Conservation (phyloP, 2,329 filamentous ascomycete species). For the Tetracladium maxilliforme region DNA sequence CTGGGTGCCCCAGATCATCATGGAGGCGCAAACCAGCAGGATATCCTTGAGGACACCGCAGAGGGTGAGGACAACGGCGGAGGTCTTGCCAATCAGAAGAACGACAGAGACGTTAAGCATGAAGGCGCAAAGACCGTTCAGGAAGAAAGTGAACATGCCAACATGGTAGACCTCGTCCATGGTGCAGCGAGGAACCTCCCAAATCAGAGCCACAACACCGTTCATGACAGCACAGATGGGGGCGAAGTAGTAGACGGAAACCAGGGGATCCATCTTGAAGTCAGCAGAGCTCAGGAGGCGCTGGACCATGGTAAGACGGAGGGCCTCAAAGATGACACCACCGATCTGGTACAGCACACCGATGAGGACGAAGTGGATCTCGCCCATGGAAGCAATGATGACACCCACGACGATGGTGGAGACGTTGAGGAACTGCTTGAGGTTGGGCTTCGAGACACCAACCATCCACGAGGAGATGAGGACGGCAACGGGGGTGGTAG, state of each 20-base stretch:
- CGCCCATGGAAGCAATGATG: conserved; percentile 83
- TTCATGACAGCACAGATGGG: conserved; percentile 77
- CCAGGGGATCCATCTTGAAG: conserved; percentile 85
- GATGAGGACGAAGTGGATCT: conserved; percentile 80
- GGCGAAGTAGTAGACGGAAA: conserved; percentile 83
- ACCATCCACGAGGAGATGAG: conserved; percentile 81
- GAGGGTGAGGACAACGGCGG: conserved; percentile 71
- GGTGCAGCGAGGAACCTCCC: conserved; percentile 56
- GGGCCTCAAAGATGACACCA: conserved; percentile 69
- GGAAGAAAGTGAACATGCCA: conserved; percentile 55
- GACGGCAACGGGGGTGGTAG: conserved; percentile 87
- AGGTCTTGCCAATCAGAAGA: conserved; percentile 79
- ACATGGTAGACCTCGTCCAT: conserved; percentile 61
- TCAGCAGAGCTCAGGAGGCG: conserved; percentile 67
- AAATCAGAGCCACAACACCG: conserved; percentile 54
- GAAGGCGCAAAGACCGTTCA: conserved; percentile 69
- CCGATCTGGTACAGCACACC: conserved; percentile 69
- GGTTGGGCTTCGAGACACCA: conserved; percentile 68
- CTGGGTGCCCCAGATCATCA: conserved; percentile 68
- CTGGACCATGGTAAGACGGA: conserved; percentile 74
- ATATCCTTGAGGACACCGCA: conserved; percentile 84
- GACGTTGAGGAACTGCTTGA: conserved; percentile 83
- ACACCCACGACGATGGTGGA: conserved; percentile 91
- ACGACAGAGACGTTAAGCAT: conserved; percentile 75
- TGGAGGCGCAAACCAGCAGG: conserved; percentile 63